phyloP scores from a whole-genome alignment of 805 yeast genomes.

The Lachancea waltii region DNA sequence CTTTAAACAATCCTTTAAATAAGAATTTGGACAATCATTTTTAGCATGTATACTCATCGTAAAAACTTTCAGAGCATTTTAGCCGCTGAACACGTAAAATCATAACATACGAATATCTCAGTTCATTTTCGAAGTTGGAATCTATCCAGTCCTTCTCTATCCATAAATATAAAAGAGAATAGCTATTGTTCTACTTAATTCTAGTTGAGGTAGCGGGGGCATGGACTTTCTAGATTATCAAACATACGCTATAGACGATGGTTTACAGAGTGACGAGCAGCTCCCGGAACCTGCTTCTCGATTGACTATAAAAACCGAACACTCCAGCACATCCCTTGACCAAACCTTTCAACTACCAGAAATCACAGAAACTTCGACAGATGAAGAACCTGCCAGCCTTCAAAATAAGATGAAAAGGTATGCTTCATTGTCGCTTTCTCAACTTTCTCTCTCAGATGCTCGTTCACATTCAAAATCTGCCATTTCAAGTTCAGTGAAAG shows the following conservation, averaged over 20 bases:
- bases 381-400: conserved; percentile 7
- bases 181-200: too few species aligned
- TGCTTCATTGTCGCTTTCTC: conserved; percentile 13
- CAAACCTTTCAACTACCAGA: conserved; percentile 13
- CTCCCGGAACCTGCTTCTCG: conserved; percentile 29
- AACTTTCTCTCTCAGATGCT: not conserved
- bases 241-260: conserved; percentile 34
- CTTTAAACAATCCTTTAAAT: too few species aligned
- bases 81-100: too few species aligned
- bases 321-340: conserved; percentile 4
- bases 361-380: not conserved
- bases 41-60: too few species aligned
- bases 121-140: too few species aligned
- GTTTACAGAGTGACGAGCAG: conserved; percentile 20
- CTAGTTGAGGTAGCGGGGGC: too few species aligned
- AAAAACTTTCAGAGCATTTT: too few species aligned
- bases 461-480: not conserved
- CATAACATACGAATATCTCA: too few species aligned
- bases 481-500: not conserved
- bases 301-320: conserved; percentile 18
- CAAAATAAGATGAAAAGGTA: conserved; percentile 20
- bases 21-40: too few species aligned
- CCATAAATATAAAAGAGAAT: too few species aligned
- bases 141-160: too few species aligned
- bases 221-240: conserved; percentile 46